phyloP scores from a whole-genome alignment of 2,329 filamentous ascomycete species.

The Eurotiales sp. region DNA sequence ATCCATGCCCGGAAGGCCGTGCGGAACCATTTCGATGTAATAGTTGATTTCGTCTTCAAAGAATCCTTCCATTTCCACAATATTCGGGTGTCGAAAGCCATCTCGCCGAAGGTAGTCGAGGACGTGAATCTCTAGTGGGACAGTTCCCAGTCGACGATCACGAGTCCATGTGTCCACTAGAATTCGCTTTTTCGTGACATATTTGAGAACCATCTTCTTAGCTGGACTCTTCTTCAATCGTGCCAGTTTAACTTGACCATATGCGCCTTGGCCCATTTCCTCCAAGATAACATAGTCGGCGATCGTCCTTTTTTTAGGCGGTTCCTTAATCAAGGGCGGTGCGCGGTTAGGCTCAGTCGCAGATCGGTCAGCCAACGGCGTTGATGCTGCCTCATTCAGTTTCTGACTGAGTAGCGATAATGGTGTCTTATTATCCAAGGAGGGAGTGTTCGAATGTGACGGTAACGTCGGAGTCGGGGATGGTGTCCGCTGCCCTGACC shows the following conservation, averaged over 20 bases:
- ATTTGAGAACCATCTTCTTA: slow-evolving; percentile 91
- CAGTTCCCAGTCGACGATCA: slow-evolving; percentile 86
- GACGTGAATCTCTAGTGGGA: slow-evolving; percentile 95
- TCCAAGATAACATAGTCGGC: slow-evolving; percentile 88
- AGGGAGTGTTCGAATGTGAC: slow-evolving; percentile 23
- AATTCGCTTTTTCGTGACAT: slow-evolving; percentile 94
- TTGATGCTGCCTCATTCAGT: slow-evolving; percentile 47
- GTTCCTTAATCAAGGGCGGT: slow-evolving; percentile 27
- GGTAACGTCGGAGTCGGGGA: slow-evolving; percentile 26
- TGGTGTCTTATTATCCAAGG: slow-evolving; percentile 35
- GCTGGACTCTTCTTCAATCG: slow-evolving; percentile 71
- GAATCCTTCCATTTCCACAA: slow-evolving; percentile 66
- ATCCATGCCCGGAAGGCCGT: slow-evolving; percentile 95
- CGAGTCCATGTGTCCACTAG: slow-evolving; percentile 98
- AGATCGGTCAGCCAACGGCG: slow-evolving; percentile 41
- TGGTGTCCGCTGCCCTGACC: slow-evolving; percentile 64
- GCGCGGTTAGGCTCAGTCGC: slow-evolving; percentile 34
- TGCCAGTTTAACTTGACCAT: slow-evolving; percentile 94
- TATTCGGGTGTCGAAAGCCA: slow-evolving; percentile 60
- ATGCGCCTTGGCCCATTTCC: slow-evolving; percentile 97
- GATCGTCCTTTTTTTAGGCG: slow-evolving; percentile 71
- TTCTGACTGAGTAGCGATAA: slow-evolving; percentile 50
- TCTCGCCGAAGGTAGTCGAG: slow-evolving; percentile 84
- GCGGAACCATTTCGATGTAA: slow-evolving; percentile 95
- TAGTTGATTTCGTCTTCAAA: slow-evolving; percentile 72